A percentile compares a stretch with the other conserved stretches of the same genome.
Conservation (phyloP, 495 filamentous ascomycete species). For the Parmelia sp. region DNA sequence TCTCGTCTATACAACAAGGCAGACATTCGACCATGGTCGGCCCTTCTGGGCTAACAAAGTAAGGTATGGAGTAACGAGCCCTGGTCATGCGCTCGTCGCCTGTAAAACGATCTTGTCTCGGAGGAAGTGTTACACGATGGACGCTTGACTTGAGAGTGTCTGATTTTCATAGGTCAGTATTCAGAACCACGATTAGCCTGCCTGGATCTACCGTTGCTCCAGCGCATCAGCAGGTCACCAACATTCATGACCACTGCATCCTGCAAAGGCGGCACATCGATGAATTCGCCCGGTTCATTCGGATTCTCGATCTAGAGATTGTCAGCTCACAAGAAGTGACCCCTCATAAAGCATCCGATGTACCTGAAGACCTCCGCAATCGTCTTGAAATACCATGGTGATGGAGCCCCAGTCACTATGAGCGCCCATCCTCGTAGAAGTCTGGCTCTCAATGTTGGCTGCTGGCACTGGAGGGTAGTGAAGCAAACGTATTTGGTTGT, state of each 20-base stretch:
- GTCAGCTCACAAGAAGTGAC: not conserved
- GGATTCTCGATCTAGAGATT: conserved; percentile 49
- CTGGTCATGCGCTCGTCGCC: conserved; percentile 39
- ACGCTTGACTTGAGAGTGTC: conserved; percentile 48
- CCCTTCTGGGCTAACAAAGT: conserved; percentile 46
- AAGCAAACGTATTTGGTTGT: conserved; percentile 58
- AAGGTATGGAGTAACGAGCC: conserved; percentile 54
- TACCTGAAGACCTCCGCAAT: conserved; percentile 44
- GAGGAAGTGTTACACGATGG: conserved; percentile 43
- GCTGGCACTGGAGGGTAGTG: conserved; percentile 58
- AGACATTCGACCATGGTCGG: conserved; percentile 41
- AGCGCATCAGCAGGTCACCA: conserved; percentile 56
- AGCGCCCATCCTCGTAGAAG: conserved; percentile 48
- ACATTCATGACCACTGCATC: conserved; percentile 62
- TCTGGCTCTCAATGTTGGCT: conserved; percentile 38
- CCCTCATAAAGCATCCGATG: not conserved
- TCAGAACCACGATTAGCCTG: no score
- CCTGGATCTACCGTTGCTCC: conserved; percentile 49
- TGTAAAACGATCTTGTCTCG: conserved; percentile 23
- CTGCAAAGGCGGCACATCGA: conserved; percentile 47
- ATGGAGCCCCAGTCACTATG: conserved; percentile 48
- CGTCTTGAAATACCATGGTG: conserved; percentile 47
- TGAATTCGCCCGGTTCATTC: conserved; percentile 41
- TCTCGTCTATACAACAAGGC: conserved; percentile 46
- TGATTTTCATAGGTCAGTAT: conserved; percentile 3